These are phyloP conservation scores for Solanum appendiculatum DNA, from an alignment of 257 asterid genomes.

Conservation along the genomic window DNA sequence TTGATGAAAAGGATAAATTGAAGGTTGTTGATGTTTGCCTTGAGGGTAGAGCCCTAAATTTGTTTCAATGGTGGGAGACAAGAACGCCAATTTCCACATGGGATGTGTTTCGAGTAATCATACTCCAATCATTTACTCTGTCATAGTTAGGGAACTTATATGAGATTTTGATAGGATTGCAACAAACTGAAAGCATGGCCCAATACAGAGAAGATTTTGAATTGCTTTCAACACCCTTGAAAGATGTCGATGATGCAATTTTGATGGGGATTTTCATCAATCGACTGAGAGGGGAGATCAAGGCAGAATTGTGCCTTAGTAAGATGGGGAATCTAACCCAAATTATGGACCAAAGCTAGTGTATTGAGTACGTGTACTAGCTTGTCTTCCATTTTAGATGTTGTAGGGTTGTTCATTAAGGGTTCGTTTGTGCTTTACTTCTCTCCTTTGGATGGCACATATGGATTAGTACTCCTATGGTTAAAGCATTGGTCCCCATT, in stretches of 20 bases:
- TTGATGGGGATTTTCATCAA: neutral
- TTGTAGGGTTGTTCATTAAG: too few species aligned
- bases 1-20: neutral
- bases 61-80: neutral
- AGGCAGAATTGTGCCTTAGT: neutral
- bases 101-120: neutral
- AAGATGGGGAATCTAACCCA: neutral
- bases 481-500: too few species aligned
- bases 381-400: too few species aligned
- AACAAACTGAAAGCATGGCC: neutral
- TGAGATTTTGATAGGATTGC: neutral
- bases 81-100: neutral
- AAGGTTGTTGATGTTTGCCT: neutral
- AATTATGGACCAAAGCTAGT: neutral
- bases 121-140: neutral
- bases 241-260: neutral
- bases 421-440: too few species aligned
- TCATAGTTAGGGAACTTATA: neutral
- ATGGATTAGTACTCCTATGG: too few species aligned
- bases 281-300: neutral
- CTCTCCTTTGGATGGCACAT: too few species aligned
- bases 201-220: neutral
- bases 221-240: neutral
- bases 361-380: neutral
- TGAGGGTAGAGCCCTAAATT: neutral